Conservation (phyloP, 108 stramenopile species). For the Cylindrotheca closterium region DNA sequence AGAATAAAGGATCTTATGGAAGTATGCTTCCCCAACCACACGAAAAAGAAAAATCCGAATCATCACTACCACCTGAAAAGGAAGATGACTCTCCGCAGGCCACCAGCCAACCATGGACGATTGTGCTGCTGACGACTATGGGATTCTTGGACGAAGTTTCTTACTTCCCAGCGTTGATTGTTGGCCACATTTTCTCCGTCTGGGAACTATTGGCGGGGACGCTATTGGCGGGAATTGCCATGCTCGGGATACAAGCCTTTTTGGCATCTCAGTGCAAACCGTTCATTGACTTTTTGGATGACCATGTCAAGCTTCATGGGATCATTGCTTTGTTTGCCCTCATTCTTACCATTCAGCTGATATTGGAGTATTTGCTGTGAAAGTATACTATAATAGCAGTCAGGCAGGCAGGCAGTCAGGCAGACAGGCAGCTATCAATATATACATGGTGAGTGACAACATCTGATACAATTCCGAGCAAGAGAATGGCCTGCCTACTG, state of each 20-base stretch:
- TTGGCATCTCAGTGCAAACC: conserved; percentile 53
- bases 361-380: too few species aligned
- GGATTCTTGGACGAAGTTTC: conserved; percentile 73
- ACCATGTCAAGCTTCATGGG: conserved; percentile 52
- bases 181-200: conserved; percentile 62
- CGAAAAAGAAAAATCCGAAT: not conserved
- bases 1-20: not conserved
- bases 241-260: conserved; percentile 43
- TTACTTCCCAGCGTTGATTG: conserved; percentile 69
- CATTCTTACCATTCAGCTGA: conserved; percentile 43
- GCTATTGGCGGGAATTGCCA: conserved; percentile 58
- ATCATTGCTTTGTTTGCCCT: conserved; percentile 62
- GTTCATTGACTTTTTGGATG: conserved; percentile 55
- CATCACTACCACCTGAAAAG: not conserved
- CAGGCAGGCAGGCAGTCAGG: too few species aligned
- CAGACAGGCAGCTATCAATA: too few species aligned
- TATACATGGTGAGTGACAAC: too few species aligned
- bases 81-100: conserved; percentile 17
- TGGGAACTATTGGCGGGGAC: conserved; percentile 61
- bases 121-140: conserved; percentile 52
- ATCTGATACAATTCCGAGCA: too few species aligned
- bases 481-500: too few species aligned
- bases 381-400: conserved; percentile 1
- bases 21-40: not conserved
- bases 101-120: conserved; percentile 28